Evolutionary conservation across 1,284 basidiomycete species (phyloP).

Genomic region (Cryptococcus floricola): DNA sequence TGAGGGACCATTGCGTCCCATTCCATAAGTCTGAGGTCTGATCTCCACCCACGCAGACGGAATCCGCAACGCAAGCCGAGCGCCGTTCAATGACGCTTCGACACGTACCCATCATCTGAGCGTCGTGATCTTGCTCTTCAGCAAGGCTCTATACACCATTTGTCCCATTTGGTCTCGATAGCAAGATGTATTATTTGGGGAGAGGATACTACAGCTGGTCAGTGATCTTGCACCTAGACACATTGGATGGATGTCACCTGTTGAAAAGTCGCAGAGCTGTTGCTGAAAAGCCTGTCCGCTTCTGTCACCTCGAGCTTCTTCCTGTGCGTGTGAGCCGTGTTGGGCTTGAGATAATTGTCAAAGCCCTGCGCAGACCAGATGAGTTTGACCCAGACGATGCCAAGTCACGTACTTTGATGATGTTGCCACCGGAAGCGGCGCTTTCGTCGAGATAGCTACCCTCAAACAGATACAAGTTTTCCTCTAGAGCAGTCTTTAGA

Average conservation of each 20-base stretch:
- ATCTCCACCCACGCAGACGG: too few species aligned
- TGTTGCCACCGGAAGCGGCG: conserved; percentile 47
- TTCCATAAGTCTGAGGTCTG: too few species aligned
- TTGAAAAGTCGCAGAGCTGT: conserved; percentile 46
- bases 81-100: too few species aligned
- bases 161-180: too few species aligned
- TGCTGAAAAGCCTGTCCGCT: conserved; percentile 50
- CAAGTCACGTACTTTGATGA: conserved; percentile 45
- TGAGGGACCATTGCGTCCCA: too few species aligned
- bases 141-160: too few species aligned
- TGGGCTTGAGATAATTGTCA: conserved; percentile 52
- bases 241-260: conserved; percentile 31
- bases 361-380: conserved; percentile 43
- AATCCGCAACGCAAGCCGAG: too few species aligned
- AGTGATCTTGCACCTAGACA: not conserved
- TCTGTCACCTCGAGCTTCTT: conserved; percentile 47
- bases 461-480: conserved; percentile 52
- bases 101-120: too few species aligned
- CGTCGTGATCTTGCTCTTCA: too few species aligned
- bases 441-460: conserved; percentile 52
- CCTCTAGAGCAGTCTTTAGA: conserved; percentile 49
- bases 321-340: conserved; percentile 35
- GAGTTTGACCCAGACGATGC: not conserved
- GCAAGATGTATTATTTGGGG: too few species aligned
- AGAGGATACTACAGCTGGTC: not conserved